These are phyloP conservation scores for Boehmeria nivea DNA, from an alignment of 306 rosid species.

Conservation along the genomic window DNA sequence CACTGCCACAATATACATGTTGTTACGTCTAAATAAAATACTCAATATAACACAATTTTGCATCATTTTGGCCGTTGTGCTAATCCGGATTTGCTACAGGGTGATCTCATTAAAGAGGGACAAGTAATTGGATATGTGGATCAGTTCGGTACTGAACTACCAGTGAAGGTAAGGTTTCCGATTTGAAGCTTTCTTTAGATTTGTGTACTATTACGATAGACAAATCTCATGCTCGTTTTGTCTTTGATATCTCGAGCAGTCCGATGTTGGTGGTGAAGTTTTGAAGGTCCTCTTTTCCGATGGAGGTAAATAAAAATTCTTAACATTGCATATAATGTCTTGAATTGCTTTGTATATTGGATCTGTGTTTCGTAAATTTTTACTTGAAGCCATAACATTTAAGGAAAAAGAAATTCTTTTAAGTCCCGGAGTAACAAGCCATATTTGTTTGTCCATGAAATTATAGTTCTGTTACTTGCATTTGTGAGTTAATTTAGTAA, in stretches of 20 bases:
- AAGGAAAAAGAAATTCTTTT: no score
- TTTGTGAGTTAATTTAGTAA: background rate
- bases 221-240: slow-evolving; percentile 25
- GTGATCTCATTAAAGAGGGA: slow-evolving; percentile 80
- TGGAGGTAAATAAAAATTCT: slow-evolving; percentile 56
- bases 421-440: no score
- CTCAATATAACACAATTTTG: no score
- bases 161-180: slow-evolving; percentile 60
- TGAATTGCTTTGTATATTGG: slow-evolving; percentile 1
- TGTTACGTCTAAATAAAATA: no score
- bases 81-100: slow-evolving; percentile 39
- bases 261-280: slow-evolving; percentile 86
- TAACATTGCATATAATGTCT: slow-evolving; percentile 12
- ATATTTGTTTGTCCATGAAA: no score
- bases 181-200: slow-evolving; percentile 13
- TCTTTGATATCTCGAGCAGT: slow-evolving; percentile 54
- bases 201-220: slow-evolving; percentile 6
- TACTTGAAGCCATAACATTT: no score
- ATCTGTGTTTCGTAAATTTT: background rate
- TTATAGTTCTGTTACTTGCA: background rate
- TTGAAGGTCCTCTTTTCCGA: slow-evolving; percentile 78
- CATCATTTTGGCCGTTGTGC: no score
- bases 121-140: slow-evolving; percentile 89
- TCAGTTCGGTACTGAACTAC: slow-evolving; percentile 81
- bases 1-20: no score